Evolutionary conservation across 2,329 filamentous ascomycete species (phyloP).

Genomic region (Orbilia oligospora): DNA sequence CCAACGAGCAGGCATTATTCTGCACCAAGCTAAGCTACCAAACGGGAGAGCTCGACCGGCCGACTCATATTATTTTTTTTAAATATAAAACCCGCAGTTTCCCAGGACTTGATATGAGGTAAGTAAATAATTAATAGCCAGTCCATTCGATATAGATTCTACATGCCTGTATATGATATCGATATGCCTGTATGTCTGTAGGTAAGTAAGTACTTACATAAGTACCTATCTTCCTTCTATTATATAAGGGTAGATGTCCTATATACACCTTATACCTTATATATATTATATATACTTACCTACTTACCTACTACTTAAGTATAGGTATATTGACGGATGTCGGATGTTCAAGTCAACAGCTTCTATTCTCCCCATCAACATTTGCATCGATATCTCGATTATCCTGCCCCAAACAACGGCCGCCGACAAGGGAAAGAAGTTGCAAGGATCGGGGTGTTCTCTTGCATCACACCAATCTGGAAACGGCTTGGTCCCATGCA

Average conservation of each 20-base stretch:
- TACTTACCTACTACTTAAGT: too few species aligned
- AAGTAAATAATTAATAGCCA: too few species aligned
- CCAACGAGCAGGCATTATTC: constrained; percentile 49
- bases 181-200: too few species aligned
- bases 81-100: neutral
- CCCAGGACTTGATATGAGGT: neutral
- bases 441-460: constrained; percentile 43
- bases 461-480: constrained; percentile 54
- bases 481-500: constrained; percentile 54
- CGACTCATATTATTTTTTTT: neutral
- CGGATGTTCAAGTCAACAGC: neutral
- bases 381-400: neutral
- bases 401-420: constrained; percentile 20
- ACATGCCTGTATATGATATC: neutral
- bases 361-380: neutral
- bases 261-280: too few species aligned
- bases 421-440: constrained; percentile 38
- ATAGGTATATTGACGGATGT: too few species aligned
- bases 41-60: constrained; percentile 1
- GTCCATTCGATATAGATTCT: too few species aligned
- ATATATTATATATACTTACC: too few species aligned
- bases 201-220: too few species aligned
- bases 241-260: too few species aligned
- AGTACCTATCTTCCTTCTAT: too few species aligned
- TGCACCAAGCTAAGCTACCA: neutral